Evolutionary conservation across 345 rosid species (phyloP), one percentile per base, ranked within the genome.

Genomic region (Bruguiera parviflora): DNA sequence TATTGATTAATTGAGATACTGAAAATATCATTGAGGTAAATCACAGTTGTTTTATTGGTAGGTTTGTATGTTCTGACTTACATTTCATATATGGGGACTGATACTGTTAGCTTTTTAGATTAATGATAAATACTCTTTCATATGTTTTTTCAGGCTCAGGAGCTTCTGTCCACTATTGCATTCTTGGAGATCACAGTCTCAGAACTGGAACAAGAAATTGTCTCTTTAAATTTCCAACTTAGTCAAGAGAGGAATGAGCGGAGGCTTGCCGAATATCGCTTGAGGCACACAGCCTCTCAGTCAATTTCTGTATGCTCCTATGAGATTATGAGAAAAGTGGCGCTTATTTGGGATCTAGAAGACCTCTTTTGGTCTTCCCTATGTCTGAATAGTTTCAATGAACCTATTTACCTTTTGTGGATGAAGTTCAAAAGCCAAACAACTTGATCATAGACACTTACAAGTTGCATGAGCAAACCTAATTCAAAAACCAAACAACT

Each of bases 181-280:
- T 67, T 83, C n/a, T 77, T 90, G 79, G 98, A 89, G 86, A 84
- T 74, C 55, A 74, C 88, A 16, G 83, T 92, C 24, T 80, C 86
- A 35, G 85, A 86, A 78, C 96, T 92, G 19, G 96, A 92, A 73
- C 84, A 82, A 74, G 92, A 90, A 79, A 87, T 86, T 81, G 81
- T 90, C 76, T 83, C 96, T 58, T 79, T 92, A 78, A 90, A 90
- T 75, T 90, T 89, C 88, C 96, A 90, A 73, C 87, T 92, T 69
- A 90, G 96, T 80, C 98, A 90, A 85, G 98, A 90, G 74, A 85
- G 89, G 78, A 90, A 92, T 76, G 96, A 92, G 68, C 78, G 96
- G 47, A 83, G 85, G 79, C 90, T 92, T 21, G 88, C 92, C 33
- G 98, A 90, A 78, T 92, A 88, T 75, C 88, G 79, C 67, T 66